These are phyloP conservation scores for Colletotrichum incanum DNA, from an alignment of 2,329 filamentous ascomycete species.

Conservation along the genomic window DNA sequence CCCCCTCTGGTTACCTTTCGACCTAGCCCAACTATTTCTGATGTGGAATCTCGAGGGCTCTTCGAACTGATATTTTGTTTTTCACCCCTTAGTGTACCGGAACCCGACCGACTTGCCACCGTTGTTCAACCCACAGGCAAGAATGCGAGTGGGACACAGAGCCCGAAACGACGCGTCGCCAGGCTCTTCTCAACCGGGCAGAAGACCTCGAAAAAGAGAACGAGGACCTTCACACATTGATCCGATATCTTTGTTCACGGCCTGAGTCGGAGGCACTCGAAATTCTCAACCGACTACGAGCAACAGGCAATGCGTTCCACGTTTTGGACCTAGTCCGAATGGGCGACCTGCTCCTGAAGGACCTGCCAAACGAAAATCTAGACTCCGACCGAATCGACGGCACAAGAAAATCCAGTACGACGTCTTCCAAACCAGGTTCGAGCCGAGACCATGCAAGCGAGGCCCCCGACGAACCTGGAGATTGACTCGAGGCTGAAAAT, in stretches of 20 bases:
- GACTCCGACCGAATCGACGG: background rate
- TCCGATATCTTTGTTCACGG: slow-evolving; percentile 6
- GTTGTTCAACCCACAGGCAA: slow-evolving; percentile 21
- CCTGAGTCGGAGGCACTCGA: slow-evolving; percentile 23
- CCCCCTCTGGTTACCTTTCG: too few relatives aligned
- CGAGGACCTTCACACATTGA: slow-evolving; percentile 22
- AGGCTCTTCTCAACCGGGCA: slow-evolving; percentile 18
- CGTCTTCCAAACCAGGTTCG: background rate
- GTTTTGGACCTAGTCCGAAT: slow-evolving; percentile 23
- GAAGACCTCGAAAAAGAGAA: slow-evolving; percentile 33
- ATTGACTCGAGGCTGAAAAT: too few relatives aligned
- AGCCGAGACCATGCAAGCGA: background rate
- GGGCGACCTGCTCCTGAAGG: slow-evolving; percentile 26
- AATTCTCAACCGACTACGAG: slow-evolving; percentile 26
- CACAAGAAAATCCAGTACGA: background rate
- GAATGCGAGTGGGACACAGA: slow-evolving; percentile 38
- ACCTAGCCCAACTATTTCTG: background rate
- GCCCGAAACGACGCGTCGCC: slow-evolving; percentile 30
- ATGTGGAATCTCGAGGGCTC: background rate
- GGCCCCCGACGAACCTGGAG: background rate
- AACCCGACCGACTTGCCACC: slow-evolving; percentile 31
- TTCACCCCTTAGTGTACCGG: slow-evolving; percentile 26
- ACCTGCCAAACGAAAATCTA: background rate
- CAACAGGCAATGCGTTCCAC: slow-evolving; percentile 20
- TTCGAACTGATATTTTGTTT: background rate